phyloP scores from a whole-genome alignment of 176 grass and related monocot species.

The Bolboschoenus planiculmis region DNA sequence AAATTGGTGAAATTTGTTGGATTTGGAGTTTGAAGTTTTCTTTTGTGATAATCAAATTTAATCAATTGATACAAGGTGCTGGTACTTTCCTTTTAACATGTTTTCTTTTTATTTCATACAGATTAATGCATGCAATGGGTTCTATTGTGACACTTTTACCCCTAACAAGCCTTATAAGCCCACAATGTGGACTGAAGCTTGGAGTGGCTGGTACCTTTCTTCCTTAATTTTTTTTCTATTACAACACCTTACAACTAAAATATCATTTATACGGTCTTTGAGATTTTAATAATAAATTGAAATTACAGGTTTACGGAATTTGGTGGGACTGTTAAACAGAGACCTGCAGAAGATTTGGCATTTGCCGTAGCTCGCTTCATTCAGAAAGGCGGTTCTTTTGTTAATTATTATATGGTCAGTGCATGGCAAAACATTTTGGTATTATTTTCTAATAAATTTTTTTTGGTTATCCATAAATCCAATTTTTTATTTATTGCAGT shows the following conservation, averaged over 20 bases:
- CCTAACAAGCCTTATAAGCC: constrained; percentile 86
- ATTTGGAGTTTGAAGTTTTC: background rate
- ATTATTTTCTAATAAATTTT: background rate
- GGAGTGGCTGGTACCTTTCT: constrained; percentile 85
- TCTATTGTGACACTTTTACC: constrained; percentile 95
- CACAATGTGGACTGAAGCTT: constrained; percentile 99
- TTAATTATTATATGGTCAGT: constrained; percentile 99
- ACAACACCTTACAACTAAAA: constrained; percentile 7
- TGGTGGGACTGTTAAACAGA: constrained; percentile 77
- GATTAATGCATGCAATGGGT: constrained; percentile 99
- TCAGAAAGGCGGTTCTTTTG: constrained; percentile 96
- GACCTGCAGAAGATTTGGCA: constrained; percentile 88
- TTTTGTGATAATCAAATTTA: background rate
- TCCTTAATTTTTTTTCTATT: background rate
- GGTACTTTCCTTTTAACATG: background rate
- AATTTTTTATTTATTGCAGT: constrained; percentile 39
- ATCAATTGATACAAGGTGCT: background rate
- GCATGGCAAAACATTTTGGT: background rate
- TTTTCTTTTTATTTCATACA: constrained; percentile 31
- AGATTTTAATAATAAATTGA: constrained; percentile 4
- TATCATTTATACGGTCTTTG: background rate
- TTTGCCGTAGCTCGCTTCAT: constrained; percentile 90
- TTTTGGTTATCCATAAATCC: background rate
- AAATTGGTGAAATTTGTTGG: background rate
- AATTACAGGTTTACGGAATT: constrained; percentile 87